Base-by-base conservation (phyloP, 495 filamentous ascomycete genomes). In the Polyplosphaeria fusca region DNA sequence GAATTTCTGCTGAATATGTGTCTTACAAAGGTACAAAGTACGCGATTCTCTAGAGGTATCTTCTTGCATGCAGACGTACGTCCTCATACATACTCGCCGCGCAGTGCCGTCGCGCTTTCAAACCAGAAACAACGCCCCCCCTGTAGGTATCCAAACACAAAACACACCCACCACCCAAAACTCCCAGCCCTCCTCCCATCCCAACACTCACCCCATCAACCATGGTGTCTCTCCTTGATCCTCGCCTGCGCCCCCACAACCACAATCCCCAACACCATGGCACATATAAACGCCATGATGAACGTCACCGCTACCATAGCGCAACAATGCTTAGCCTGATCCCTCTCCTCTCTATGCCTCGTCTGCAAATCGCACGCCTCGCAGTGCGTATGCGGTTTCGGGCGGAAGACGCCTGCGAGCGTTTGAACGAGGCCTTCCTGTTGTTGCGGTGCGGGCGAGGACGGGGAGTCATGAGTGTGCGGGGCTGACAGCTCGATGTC, bases 341-440 rank as follows among this genome's bases (percentile, higher is more conserved):
- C 56, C n/a, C 56, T 40, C 16, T 22, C 30, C 27, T 53, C 49
- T 7, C 56, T 23, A 22, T 48, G 48, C 32, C 20, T 20, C 4
- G 23, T 39, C 24, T 46, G 39, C 13, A 47, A 41, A 24, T 60
- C 56, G 49, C 56, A 60, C 32, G 22, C 19, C 18, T 52, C 48
- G 43, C 56, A 60, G 37, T 60, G 56, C 1, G 30, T 26, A 35
- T 60, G 56, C 4, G 56, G 56, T 16, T 52, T 58, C 26, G 55
- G 55, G 5, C 46, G 25, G 32, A 51, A 48, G n/a, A 58, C 47
- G n/a, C 55, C 55, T 9, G 48, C 48, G 27, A 60, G 39, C 14
- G 56, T 53, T 16, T 60, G 56, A 3, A 20, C 19, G 14, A 53
- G 18, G 16, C 19, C 41, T 40, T 51, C 47, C 5, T 5, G 47